Evolutionary conservation across 2,329 filamentous ascomycete genomes (phyloP), one percentile per base, ranked within the genome.

Genomic region (Aspergillus sp.): DNA sequence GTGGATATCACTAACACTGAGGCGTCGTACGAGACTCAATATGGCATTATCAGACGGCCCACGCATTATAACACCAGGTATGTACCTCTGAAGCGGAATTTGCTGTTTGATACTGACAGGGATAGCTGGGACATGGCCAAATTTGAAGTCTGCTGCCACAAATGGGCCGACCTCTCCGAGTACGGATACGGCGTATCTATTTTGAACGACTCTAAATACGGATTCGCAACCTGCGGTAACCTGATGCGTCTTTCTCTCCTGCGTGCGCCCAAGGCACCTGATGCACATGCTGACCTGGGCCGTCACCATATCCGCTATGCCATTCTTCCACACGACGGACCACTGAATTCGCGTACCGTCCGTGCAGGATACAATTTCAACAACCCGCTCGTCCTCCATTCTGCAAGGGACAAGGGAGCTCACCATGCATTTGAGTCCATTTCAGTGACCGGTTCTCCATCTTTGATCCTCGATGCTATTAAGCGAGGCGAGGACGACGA

Each of bases 41-140:
- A 88, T 61, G 91, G 91, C 57, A 81, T 96, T 56, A 83, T 93
- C 52, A 82, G 82, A 56, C 81, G 93, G 29, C 91, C 93, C 2
- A 98, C 93, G 0, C 93, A 98, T 71, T 97, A 96, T 78, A 98
- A 98, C 72, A 98, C 93, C 3, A 85, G 75, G 72, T 81, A 78
- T 56, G 64, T 63, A 32, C 8, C 7, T 8, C 30, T 29, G 8
- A 36, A 19, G 19, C 42, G 30, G 9, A 9, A 27, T n/a, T 10
- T 5, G 12, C 9, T 30, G 5, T 19, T 4, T 34, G 7, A 6
- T 44, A 49, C 59, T 69, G 48, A 69, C 51, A 4, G 10, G 35
- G 43, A 2, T 48, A 78, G 80, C 56, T 95, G 89, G 89, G 89
- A 95, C 62, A 94, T 94, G 89, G 90, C 90, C 61, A 95, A 95